Base-by-base conservation (phyloP, 2,329 filamentous ascomycete genomes). In the Talaromyces sp. region DNA sequence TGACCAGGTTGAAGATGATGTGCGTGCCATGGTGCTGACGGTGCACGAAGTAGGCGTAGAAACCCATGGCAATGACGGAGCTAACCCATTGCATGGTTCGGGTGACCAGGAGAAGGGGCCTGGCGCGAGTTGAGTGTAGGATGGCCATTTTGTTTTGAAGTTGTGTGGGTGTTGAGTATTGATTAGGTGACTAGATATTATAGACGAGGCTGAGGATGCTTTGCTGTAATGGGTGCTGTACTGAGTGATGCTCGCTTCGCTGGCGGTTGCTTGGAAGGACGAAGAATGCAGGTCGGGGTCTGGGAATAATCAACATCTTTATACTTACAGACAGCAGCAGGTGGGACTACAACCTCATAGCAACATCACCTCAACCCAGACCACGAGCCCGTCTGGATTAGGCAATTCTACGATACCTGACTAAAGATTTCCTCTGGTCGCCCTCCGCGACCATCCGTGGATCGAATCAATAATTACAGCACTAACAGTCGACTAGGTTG, bases 11-110 rank as follows among this genome's bases (percentile, higher is more conserved):
- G 67, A 73, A 80, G 64, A 73, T 77, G 54, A 76, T 61, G 64
- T 77, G 73, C 57, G 69, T 65, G 25, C 73, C 73, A 52, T 69
- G 70, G 18, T 66, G 66, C 25, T 70, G 73, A 33, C 69, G 67
- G 28, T 72, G 59, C 63, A 80, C 71, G 65, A 79, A 77, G 67
- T 74, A 77, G 12, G 72, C 74, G 1, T 73, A 73, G 55, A 79
- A 72, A 46, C 76, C 76, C 68, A 79, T 72, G 11, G 79, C 76
- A 63, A 80, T 78, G 58, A 73, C 72, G 5, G 76, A 72, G 58
- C 72, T 75, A 44, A 65, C 65, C 76, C 76, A 80, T 65, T 76
- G 72, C 58, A 80, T 33, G 54, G 69, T 56, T 14, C 72, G 70
- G 23, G 62, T 65, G 50, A 59, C 44, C 60, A 77, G 69, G 67